Evolutionary conservation across 352 stramenopile genomes (phyloP).

Genomic region (Phytophthora parvispora): DNA sequence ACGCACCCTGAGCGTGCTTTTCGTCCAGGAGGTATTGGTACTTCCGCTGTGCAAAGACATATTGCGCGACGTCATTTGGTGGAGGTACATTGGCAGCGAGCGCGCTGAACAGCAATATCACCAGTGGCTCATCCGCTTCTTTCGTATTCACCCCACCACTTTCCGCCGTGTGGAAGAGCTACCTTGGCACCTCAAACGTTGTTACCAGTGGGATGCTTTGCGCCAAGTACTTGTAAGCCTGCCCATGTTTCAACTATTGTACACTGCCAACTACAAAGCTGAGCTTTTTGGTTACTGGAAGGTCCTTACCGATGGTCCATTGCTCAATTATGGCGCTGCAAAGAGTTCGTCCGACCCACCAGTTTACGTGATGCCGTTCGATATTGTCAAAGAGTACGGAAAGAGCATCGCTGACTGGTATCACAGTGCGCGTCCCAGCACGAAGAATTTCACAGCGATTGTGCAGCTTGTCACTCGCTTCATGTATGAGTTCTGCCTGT

Average conservation of each 20-base stretch:
- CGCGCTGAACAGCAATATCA: constrained; percentile 78
- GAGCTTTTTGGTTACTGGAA: constrained; percentile 95
- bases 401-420: constrained; percentile 92
- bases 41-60: constrained; percentile 91
- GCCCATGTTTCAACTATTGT: constrained; percentile 94
- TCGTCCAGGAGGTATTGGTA: constrained; percentile 88
- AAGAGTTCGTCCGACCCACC: constrained; percentile 42
- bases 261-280: constrained; percentile 89
- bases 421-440: constrained; percentile 67
- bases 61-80: constrained; percentile 91
- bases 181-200: constrained; percentile 94
- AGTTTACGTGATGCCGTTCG: constrained; percentile 81
- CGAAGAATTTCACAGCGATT: constrained; percentile 79
- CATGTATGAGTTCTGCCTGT: constrained; percentile 90
- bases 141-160: constrained; percentile 82
- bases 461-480: constrained; percentile 90
- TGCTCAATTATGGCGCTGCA: constrained; percentile 55
- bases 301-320: constrained; percentile 81
- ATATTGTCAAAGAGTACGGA: constrained; percentile 95
- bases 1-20: constrained; percentile 77
- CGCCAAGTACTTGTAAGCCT: constrained; percentile 92
- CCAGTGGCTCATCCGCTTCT: constrained; percentile 89
- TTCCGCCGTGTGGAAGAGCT: constrained; percentile 91
- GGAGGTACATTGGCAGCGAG: constrained; percentile 85
- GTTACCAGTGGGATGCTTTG: constrained; percentile 88